Conservation (phyloP, 176 grass and related monocot species). For the Avena atlantica region DNA sequence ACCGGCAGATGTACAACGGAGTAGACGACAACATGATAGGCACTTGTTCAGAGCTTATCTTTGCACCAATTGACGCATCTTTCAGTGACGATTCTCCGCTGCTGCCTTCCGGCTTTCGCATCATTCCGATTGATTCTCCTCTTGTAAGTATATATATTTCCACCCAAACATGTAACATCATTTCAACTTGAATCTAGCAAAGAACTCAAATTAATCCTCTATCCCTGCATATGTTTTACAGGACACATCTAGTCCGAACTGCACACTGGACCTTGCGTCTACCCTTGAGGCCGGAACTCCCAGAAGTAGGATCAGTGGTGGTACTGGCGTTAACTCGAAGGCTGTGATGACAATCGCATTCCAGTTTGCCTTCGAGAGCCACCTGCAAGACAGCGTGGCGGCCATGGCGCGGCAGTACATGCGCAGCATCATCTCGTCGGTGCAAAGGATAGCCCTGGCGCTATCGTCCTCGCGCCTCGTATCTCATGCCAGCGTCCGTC, state of each 20-base stretch:
- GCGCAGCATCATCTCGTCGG: constrained; percentile 75
- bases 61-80: constrained; percentile 93
- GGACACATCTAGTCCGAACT: constrained; percentile 58
- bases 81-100: constrained; percentile 88
- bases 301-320: constrained; percentile 26
- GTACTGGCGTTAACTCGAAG: constrained; percentile 34
- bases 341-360: constrained; percentile 93
- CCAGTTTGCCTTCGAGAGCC: constrained; percentile 92
- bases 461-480: constrained; percentile 60
- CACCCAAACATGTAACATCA: background rate
- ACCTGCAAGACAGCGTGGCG: constrained; percentile 76
- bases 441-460: constrained; percentile 81
- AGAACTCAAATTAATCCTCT: background rate
- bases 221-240: background rate
- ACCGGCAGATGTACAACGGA: constrained; percentile 83
- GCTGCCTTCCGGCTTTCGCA: constrained; percentile 85
- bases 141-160: constrained; percentile 47
- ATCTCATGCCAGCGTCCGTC: background rate
- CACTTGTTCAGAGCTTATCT: constrained; percentile 88
- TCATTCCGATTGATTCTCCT: constrained; percentile 84
- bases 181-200: background rate
- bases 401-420: constrained; percentile 90
- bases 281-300: constrained; percentile 74
- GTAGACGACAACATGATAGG: constrained; percentile 71
- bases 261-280: constrained; percentile 90